These are phyloP conservation scores for Acanthamoeba quina DNA, from an alignment of 208 protist genomes.

Conservation along the genomic window DNA sequence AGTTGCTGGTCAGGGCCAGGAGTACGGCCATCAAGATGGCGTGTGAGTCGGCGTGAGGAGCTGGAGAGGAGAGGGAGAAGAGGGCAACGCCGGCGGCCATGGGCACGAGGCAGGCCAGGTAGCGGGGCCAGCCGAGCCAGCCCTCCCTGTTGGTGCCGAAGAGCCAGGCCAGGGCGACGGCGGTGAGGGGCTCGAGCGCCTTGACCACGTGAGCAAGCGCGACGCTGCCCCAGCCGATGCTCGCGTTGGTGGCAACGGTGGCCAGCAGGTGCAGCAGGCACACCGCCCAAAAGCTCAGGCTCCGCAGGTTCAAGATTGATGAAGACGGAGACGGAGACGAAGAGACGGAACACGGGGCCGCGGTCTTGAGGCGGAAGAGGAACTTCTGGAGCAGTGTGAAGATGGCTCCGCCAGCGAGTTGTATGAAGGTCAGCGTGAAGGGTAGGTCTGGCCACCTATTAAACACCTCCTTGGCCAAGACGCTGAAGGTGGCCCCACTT, in stretches of 20 bases:
- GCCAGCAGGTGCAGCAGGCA: background rate
- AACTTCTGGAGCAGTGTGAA: background rate
- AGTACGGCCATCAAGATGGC: background rate
- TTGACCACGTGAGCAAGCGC: background rate
- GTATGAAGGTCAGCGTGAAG: background rate
- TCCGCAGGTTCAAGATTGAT: too few relatives aligned
- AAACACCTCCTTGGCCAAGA: background rate
- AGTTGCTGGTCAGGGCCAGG: background rate
- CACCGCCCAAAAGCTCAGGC: background rate
- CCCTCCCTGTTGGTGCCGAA: background rate
- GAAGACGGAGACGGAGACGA: background rate
- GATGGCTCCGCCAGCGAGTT: background rate
- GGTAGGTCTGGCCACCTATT: background rate
- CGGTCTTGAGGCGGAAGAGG: background rate
- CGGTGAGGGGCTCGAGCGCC: background rate
- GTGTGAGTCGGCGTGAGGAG: too few relatives aligned
- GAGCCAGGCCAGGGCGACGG: background rate
- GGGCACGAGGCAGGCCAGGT: background rate
- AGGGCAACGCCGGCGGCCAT: background rate
- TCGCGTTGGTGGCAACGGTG: background rate
- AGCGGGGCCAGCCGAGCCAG: background rate
- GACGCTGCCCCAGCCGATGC: background rate
- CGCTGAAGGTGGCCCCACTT: background rate
- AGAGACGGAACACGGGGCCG: too few relatives aligned
- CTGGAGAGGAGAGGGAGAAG: background rate